Evolutionary conservation across 495 filamentous ascomycete species (phyloP), one percentile per base, ranked within the genome.

Genomic region (Venustampulla echinocandica): DNA sequence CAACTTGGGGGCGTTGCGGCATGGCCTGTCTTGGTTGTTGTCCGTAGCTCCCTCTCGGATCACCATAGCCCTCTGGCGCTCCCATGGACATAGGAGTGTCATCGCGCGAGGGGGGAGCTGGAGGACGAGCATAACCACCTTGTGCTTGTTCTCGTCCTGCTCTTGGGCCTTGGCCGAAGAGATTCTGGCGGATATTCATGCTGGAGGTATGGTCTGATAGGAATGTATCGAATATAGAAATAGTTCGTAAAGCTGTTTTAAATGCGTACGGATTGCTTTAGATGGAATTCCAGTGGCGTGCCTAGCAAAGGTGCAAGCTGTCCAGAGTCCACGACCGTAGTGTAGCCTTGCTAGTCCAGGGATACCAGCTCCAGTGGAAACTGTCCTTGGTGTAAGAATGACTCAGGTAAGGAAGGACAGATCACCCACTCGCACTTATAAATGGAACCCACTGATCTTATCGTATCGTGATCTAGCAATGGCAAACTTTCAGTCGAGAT

Each of bases 121-220:
- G 54, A 13, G 43, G 44, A 42, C 53, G 28, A 11, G 38, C 37
- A 25, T 57, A 57, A 32, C 51, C 51, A 3, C 18, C 41, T n/a
- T n/a, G n/a, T n/a, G 27, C 37, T 44, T 43, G 25, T 22, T 54
- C 34, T 21, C 51, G 38, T 13, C 47, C 47, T 28, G 51, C 47
- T 40, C 32, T 45, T 7, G 57, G 50, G n/a, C 53, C 50, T 39
- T 54, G 46, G 15, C 57, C 57, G 44, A 60, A 60, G 25, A 60
- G 47, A 25, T 60, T 60, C 25, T 56, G 36, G 22, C 54, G 43
- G 30, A 53, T 51, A 33, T 56, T 45, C 57, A 60, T 60, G 24
- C 43, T 24, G 28, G 19, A 39, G 18, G 4, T 39, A 10, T 18
- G n/a, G n/a, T n/a, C n/a, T n/a, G n/a, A n/a, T n/a, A 30, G 13